phyloP scores from a whole-genome alignment of 148 eudicot species.

The Nyssa sinensis region DNA sequence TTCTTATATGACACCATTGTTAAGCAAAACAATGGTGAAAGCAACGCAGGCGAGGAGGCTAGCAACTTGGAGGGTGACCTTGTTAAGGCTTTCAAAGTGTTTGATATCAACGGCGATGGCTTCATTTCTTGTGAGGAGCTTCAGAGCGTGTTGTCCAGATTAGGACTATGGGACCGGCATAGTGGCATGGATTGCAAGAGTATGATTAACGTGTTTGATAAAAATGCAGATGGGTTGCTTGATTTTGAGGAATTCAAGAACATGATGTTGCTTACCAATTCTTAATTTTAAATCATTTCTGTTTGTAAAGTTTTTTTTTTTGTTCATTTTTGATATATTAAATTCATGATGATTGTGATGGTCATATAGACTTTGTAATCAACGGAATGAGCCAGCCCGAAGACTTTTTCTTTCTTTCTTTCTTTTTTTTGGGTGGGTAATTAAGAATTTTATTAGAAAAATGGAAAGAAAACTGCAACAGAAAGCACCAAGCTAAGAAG shows the following conservation, averaged over 20 bases:
- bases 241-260: slow-evolving; percentile 76
- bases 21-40: neutral
- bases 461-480: too few species aligned
- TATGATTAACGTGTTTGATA: slow-evolving; percentile 51
- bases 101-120: slow-evolving; percentile 72
- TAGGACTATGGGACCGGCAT: slow-evolving; percentile 54
- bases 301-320: too few species aligned
- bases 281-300: too few species aligned
- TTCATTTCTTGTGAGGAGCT: slow-evolving; percentile 61
- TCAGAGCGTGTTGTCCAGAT: slow-evolving; percentile 43
- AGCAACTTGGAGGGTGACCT: slow-evolving; percentile 34
- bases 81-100: slow-evolving; percentile 58
- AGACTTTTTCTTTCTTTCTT: too few species aligned
- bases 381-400: too few species aligned
- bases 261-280: slow-evolving; percentile 50
- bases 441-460: too few species aligned
- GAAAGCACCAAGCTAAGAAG: too few species aligned
- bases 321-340: too few species aligned
- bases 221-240: slow-evolving; percentile 61
- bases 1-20: slow-evolving; percentile 36
- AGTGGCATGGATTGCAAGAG: slow-evolving; percentile 42
- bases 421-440: too few species aligned
- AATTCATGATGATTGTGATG: too few species aligned
- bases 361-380: too few species aligned
- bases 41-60: slow-evolving; percentile 11